Evolutionary conservation across 1,284 basidiomycete species (phyloP).

Genomic region (Moesziomyces sp.): DNA sequence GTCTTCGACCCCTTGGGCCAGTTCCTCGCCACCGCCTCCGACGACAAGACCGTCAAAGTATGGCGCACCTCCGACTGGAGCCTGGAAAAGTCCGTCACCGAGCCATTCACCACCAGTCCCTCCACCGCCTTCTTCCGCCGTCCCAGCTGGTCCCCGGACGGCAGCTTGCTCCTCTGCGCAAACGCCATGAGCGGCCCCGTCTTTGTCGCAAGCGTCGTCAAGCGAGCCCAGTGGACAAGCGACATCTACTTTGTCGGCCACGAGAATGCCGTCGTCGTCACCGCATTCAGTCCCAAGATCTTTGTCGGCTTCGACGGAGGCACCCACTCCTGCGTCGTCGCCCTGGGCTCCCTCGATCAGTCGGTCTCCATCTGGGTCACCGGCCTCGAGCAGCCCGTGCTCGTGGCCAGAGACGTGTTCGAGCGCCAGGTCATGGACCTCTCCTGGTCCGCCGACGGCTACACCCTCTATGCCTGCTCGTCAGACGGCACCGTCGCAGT

Average conservation of each 20-base stretch:
- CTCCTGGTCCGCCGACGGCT: constrained; percentile 89
- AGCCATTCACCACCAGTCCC: constrained; percentile 92
- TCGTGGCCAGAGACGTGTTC: constrained; percentile 93
- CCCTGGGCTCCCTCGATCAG: constrained; percentile 54
- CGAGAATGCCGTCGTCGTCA: constrained; percentile 94
- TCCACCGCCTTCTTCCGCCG: constrained; percentile 94
- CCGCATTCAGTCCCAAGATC: constrained; percentile 62
- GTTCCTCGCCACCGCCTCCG: constrained; percentile 82
- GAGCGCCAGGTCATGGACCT: constrained; percentile 94
- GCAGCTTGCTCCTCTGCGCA: constrained; percentile 94
- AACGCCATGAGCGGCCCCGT: constrained; percentile 98
- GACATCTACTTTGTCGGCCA: constrained; percentile 86
- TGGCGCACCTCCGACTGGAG: constrained; percentile 95
- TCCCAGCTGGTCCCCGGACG: constrained; percentile 97
- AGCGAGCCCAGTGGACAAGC: constrained; percentile 74
- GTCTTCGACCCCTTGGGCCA: constrained; percentile 98
- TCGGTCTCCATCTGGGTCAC: constrained; percentile 54
- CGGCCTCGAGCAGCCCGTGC: constrained; percentile 84
- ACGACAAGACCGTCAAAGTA: constrained; percentile 94
- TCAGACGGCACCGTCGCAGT: constrained; percentile 93
- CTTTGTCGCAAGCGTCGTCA: constrained; percentile 95
- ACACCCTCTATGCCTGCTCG: constrained; percentile 91
- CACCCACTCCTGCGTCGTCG: constrained; percentile 54
- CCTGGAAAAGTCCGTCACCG: constrained; percentile 82
- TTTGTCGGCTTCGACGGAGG: constrained; percentile 51